A percentile compares a stretch with the other conserved stretches of the same genome.
Evolutionary conservation across 768 basidiomycete species (phyloP).

Genomic region (Phylloporus scabripes): DNA sequence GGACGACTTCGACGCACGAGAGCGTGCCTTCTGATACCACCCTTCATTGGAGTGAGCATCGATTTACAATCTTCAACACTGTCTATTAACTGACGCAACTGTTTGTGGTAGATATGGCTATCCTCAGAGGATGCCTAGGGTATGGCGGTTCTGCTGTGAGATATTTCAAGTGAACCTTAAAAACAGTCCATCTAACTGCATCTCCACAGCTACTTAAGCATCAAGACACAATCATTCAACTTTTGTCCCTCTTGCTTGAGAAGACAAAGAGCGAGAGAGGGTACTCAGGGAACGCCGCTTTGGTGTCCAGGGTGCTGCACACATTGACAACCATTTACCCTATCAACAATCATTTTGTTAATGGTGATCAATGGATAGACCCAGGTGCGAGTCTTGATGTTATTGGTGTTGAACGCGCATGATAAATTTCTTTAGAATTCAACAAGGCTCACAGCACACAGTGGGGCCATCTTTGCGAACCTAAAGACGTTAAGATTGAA

Average conservation of each 20-base stretch:
- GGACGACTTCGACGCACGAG: conserved; percentile 71
- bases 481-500: conserved; percentile 73
- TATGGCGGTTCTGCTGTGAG: conserved; percentile 62
- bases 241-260: conserved; percentile 64
- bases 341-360: conserved; percentile 73
- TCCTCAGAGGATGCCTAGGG: conserved; percentile 77
- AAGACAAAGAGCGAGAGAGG: conserved; percentile 86
- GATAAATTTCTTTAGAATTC: conserved; percentile 42
- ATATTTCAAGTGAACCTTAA: conserved; percentile 1
- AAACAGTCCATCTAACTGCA: background rate
- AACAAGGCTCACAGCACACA: conserved; percentile 54
- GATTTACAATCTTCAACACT: background rate
- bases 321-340: conserved; percentile 75
- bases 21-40: conserved; percentile 82
- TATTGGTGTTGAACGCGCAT: conserved; percentile 5
- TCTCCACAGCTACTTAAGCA: conserved; percentile 59
- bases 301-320: conserved; percentile 70
- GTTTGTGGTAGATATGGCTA: conserved; percentile 56
- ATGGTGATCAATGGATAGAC: conserved; percentile 73
- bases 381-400: conserved; percentile 45
- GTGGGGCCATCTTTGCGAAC: conserved; percentile 80
- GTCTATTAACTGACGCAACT: conserved; percentile 1
- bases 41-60: conserved; percentile 80
- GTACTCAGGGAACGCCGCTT: conserved; percentile 71
- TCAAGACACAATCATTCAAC: conserved; percentile 54